Base-by-base conservation (phyloP, 352 stramenopile genomes). In the Lagenidium giganteum region DNA sequence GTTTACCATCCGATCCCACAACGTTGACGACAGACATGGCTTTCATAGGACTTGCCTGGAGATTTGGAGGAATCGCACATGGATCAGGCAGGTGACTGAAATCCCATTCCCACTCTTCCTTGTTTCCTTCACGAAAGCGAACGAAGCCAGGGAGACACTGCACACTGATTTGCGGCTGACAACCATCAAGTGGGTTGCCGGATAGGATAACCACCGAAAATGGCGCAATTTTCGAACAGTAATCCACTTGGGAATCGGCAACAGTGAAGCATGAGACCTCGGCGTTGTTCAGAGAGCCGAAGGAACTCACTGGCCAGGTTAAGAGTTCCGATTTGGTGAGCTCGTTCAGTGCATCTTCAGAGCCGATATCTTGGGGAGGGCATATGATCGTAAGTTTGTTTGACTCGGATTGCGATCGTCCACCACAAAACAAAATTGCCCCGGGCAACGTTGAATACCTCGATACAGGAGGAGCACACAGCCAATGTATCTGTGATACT, bases 71-170 rank as follows among this genome's bases (percentile, higher is more conserved):
- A 3, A 83, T 55, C n/a, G 61, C 31, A 13, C 43, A 51, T 16
- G 58, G 20, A 23, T 61, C 54, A 8, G 72, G 59, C 17, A 75
- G 35, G 11, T 57, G 56, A 0, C 73, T 56, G 6, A 67, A 34
- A 16, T 63, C 56, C 79, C 79, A 91, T 18, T 83, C 67, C 72
- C 75, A 87, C 18, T 84, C 72, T 49, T 91, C 79, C 34, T 74
- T 79, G 26, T 84, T 70, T 5, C 61, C 62, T 13, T 75, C 67
- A 13, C 61, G 61, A 1, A 82, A 40, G 8, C 66, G 69, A 14
- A 86, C 49, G 29, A 81, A 84, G 39, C 69, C 83, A 8, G 73
- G 76, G n/a, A 92, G 48, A 20, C 52, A 56, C 21, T 87, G 71
- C 16, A 92, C 63, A 33, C 66, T 82, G 22, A 92, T 53, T 1